Evolutionary conservation across 2,329 filamentous ascomycete genomes (phyloP), one percentile per base, ranked within the genome.

Genomic region (Alternaria longipes): DNA sequence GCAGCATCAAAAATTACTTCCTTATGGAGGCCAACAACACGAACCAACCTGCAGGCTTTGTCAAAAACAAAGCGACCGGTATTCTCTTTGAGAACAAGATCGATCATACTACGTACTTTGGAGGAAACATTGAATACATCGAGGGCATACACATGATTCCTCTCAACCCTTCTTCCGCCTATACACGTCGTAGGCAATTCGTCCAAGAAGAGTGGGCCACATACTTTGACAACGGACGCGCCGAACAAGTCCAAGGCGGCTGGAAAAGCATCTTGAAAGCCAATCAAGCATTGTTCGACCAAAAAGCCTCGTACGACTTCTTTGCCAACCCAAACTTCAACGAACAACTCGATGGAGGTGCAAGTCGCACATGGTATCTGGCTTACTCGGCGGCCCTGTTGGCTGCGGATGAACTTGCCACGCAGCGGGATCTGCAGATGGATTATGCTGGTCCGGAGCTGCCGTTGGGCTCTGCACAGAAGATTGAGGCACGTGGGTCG

Each of bases 1-100:
- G 94, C 40, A 88, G 88, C 45, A 81, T 98, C 36, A 86, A 87
- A 59, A 86, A 89, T 64, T 98, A 98, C 81, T 98, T 97, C 81
- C 86, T 97, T 32, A 91, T 97, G 83, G 84, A 85, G 12, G 84
- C 79, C 30, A 81, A 87, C 78, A 97, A 97, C 78, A 84, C 80
- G 28, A 86, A 89, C 46, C 88, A 97, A 74, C 95, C 95, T 0
- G 72, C 84, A 2, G 82, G 89, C 8, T 97, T 97, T 74, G 89
- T 94, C 64, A 88, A 84, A 49, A 99, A 98, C 84, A 94, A 92
- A 79, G 87, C 86, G 3, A 86, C 86, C 2, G 87, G 87, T 8
- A 89, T 90, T 5, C 78, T 97, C 12, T 98, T 98, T 71, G 95
- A 98, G 81, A 98, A 98, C 83, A 99, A 99, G 80, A 86, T 94